Evolutionary conservation across 352 stramenopile genomes (phyloP).

Genomic region (Globisporangium lucens): DNA sequence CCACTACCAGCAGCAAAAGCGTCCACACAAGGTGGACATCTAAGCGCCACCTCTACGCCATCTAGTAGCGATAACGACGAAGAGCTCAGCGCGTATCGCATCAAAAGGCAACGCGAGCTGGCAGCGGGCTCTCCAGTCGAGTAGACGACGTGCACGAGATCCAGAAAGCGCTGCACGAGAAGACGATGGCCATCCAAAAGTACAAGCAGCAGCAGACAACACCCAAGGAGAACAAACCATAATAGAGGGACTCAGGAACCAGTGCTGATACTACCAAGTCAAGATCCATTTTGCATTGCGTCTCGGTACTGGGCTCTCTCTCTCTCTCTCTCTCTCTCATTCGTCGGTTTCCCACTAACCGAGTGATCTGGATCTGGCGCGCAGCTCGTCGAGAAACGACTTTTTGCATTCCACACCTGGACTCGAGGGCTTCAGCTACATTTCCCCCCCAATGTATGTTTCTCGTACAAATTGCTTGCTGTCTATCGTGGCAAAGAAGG

Average conservation of each 20-base stretch:
- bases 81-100: conserved; percentile 34
- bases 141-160: conserved; percentile 49
- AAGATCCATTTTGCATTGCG: not conserved
- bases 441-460: too few relatives aligned
- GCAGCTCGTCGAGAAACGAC: conserved; percentile 19
- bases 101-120: conserved; percentile 43
- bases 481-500: too few relatives aligned
- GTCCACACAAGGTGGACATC: not conserved
- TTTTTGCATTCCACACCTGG: not conserved
- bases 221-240: not conserved
- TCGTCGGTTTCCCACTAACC: not conserved
- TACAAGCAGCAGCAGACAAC: conserved; percentile 16
- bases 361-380: conserved; percentile 5
- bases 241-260: not conserved
- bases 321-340: too few relatives aligned
- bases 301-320: not conserved
- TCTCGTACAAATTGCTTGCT: too few relatives aligned
- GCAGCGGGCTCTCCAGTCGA: conserved; percentile 32
- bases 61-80: conserved; percentile 10
- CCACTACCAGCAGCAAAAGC: not conserved
- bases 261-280: not conserved
- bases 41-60: not conserved
- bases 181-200: conserved; percentile 47
- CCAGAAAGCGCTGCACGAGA: conserved; percentile 48
- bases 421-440: too few relatives aligned